Base-by-base conservation (phyloP, 2,329 filamentous ascomycete species). In the Chaetomium sp. region DNA sequence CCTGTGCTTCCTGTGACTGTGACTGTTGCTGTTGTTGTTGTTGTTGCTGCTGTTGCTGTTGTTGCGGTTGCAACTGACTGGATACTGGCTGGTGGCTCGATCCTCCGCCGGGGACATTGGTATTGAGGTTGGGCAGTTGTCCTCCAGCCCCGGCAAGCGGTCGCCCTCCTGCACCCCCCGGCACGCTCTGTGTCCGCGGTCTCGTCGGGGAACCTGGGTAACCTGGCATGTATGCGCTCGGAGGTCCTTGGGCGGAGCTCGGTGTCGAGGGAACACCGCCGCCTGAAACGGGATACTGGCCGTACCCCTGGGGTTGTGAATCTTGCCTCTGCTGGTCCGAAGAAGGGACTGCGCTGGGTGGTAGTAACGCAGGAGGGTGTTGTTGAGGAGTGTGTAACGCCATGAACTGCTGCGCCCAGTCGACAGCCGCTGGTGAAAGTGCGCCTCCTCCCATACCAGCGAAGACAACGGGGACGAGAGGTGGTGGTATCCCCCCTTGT, bases 401-500 rank as follows among this genome's bases (percentile, higher is more conserved):
- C 68, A 86, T 77, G 64, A 81, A 83, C 64, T 88, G 84, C 66
- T 89, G 86, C 10, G 82, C 80, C 79, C 80, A 85, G 66, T 89
- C 86, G 52, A 88, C 63, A 3, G 81, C 80, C 36, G 79, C 76
- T 60, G 81, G 82, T 19, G 84, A 76, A 34, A 86, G 69, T 53
- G 76, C 74, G 38, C 82, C 83, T 41, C 84, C 85, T 46, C 80
- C 80, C 77, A 89, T 85, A 44, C 85, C 85, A 10, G 85, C 81
- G 69, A 91, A 90, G 32, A 91, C 83, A 57, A 89, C 73, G 6
- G 88, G 88, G 33, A 91, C 79, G 78, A 91, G 82, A 38, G 85
- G 79, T 10, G 87, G 86, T 8, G 88, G 87, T 50, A 91, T 82
- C 9, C 87, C 87, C 40, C 84, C 82, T 53, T 79, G 76, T 52